Evolutionary conservation across 1,284 basidiomycete species (phyloP).

Genomic region (Retiboletus fuscus): DNA sequence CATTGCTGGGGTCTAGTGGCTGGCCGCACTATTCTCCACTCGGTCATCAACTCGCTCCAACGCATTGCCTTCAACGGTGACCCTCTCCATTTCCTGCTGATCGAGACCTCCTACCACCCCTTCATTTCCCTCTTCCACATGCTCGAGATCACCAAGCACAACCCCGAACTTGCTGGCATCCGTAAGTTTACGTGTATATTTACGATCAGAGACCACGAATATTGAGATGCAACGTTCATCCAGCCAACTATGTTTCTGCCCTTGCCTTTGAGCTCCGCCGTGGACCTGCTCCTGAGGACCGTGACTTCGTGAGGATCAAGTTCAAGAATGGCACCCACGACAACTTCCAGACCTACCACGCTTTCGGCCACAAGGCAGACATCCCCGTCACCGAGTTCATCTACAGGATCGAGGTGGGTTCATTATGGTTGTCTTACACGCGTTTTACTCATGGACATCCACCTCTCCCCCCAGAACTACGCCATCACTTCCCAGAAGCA

Average conservation of each 20-base stretch:
- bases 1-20: conserved; percentile 64
- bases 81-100: conserved; percentile 79
- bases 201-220: not conserved
- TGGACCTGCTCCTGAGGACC: conserved; percentile 76
- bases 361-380: conserved; percentile 75
- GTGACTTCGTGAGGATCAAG: conserved; percentile 83
- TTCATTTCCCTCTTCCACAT: conserved; percentile 90
- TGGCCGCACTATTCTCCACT: conserved; percentile 79
- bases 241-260: conserved; percentile 84
- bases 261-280: conserved; percentile 83
- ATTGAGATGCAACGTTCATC: conserved; percentile 25
- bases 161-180: conserved; percentile 71
- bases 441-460: conserved; percentile 20
- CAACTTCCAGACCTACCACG: conserved; percentile 70
- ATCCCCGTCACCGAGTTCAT: conserved; percentile 84
- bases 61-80: conserved; percentile 82
- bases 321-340: conserved; percentile 85
- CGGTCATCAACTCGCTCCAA: conserved; percentile 76
- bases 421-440: conserved; percentile 62
- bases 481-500: conserved; percentile 76
- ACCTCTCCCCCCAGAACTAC: conserved; percentile 58
- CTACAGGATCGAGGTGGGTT: conserved; percentile 75
- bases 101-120: conserved; percentile 88
- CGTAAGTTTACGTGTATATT: conserved; percentile 58
- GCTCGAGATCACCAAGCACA: conserved; percentile 67